phyloP scores from a whole-genome alignment of 2,329 filamentous ascomycete species.

The Diaporthe humulicola region DNA sequence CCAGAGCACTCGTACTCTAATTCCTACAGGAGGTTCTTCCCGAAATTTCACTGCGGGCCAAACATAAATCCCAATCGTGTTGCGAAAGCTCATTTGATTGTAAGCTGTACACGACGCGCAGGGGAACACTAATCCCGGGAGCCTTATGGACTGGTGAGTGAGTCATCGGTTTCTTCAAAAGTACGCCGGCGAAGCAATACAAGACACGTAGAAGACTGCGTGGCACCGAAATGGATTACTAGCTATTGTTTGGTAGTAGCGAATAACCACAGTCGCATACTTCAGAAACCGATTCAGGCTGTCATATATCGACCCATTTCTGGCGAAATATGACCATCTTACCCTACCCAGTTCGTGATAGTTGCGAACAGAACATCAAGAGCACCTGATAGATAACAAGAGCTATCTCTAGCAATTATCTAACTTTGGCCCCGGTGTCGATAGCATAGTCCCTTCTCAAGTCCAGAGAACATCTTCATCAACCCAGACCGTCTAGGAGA shows the following conservation, averaged over 20 bases:
- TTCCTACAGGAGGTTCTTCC: too few species aligned
- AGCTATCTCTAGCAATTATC: background rate
- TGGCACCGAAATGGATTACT: background rate
- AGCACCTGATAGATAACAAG: too few species aligned
- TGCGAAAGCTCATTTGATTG: too few species aligned
- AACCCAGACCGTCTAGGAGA: background rate
- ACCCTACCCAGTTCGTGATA: too few species aligned
- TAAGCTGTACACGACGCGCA: too few species aligned
- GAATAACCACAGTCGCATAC: background rate
- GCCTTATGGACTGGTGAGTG: too few species aligned
- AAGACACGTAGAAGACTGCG: background rate
- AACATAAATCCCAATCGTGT: too few species aligned
- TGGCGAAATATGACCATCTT: background rate
- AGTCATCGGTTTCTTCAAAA: too few species aligned
- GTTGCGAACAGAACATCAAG: background rate
- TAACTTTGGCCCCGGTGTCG: background rate
- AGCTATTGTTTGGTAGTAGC: background rate
- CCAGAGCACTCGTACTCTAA: too few species aligned
- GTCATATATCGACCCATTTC: conserved; percentile 2
- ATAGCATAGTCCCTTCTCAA: background rate
- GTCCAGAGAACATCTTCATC: background rate
- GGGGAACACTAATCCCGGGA: too few species aligned
- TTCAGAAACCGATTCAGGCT: background rate
- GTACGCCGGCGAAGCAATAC: background rate
- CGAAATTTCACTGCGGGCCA: too few species aligned